These are phyloP conservation scores for Hypoxylon sp. DNA, from an alignment of 2,329 filamentous ascomycete species.

Conservation along the genomic window DNA sequence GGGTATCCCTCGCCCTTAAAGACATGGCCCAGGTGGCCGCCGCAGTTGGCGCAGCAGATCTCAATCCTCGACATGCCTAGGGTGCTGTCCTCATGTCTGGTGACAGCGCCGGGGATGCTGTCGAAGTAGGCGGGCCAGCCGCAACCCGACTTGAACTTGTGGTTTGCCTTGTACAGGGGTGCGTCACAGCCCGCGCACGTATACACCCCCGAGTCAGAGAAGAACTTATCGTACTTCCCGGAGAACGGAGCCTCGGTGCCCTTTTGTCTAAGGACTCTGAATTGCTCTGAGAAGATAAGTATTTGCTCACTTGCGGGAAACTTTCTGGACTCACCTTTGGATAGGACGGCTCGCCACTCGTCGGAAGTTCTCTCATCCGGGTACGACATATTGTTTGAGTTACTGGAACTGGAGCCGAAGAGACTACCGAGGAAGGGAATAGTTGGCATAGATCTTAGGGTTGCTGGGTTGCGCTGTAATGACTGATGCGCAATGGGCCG, in stretches of 20 bases:
- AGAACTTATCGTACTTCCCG: constrained; percentile 90
- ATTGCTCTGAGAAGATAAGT: constrained; percentile 79
- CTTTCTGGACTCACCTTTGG: constrained; percentile 54
- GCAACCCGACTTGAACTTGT: constrained; percentile 97
- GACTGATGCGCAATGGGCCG: constrained; percentile 48
- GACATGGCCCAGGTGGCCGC: constrained; percentile 90
- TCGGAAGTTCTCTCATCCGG: constrained; percentile 84
- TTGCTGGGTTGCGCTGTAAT: constrained; percentile 41
- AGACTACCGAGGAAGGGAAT: constrained; percentile 83
- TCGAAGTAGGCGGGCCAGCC: constrained; percentile 99
- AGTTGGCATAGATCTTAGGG: constrained; percentile 73
- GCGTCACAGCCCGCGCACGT: constrained; percentile 86
- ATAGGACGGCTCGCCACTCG: constrained; percentile 91
- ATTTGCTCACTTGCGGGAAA: constrained; percentile 26
- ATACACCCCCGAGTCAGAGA: constrained; percentile 81
- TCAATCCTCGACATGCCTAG: constrained; percentile 90
- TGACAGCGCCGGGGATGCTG: constrained; percentile 90
- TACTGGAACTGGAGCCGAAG: constrained; percentile 72
- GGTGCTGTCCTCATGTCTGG: constrained; percentile 78
- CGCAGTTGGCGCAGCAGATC: constrained; percentile 95
- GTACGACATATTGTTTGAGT: constrained; percentile 73
- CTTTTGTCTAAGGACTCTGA: constrained; percentile 90
- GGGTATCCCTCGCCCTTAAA: constrained; percentile 89
- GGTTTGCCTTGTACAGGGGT: constrained; percentile 89
- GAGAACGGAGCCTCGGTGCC: constrained; percentile 86